A percentile compares a stretch with the other conserved stretches of the same genome.
Evolutionary conservation across 129 eudicot species (phyloP).

Genomic region (Gnaphalium uliginosum): DNA sequence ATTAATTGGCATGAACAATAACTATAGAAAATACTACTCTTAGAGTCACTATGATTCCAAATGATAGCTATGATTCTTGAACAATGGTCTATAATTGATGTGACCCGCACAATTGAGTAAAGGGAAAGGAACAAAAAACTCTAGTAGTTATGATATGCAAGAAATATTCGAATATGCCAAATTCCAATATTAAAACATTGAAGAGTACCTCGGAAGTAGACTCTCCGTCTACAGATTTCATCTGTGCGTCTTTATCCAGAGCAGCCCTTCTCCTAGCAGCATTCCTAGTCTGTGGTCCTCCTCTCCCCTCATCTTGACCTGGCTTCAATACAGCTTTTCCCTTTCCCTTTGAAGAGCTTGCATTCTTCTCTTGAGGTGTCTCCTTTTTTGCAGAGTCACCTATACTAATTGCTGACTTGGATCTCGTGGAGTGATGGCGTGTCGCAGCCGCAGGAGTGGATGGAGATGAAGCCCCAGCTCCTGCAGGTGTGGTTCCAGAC

Average conservation of each 20-base stretch:
- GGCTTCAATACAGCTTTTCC: constrained; percentile 83
- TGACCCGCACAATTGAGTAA: not conserved
- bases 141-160: not conserved
- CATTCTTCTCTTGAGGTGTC: constrained; percentile 51
- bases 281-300: constrained; percentile 90
- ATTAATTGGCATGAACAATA: not conserved
- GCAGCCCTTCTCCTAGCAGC: constrained; percentile 83
- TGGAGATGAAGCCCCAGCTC: constrained; percentile 72
- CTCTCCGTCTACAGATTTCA: constrained; percentile 69
- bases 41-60: not conserved
- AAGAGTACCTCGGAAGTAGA: constrained; percentile 90
- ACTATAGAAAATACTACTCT: not conserved
- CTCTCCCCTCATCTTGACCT: constrained; percentile 62
- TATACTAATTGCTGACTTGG: constrained; percentile 67
- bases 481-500: constrained; percentile 57
- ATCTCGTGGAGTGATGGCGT: constrained; percentile 69
- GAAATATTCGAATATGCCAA: not conserved
- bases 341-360: constrained; percentile 78
- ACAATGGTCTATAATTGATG: too few species aligned
- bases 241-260: constrained; percentile 66
- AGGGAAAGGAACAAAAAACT: not conserved
- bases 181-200: not conserved
- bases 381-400: constrained; percentile 66
- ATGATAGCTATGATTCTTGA: not conserved
- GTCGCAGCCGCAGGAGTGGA: constrained; percentile 62